Conservation (phyloP, 2,329 filamentous ascomycete species). For the Xylariales sp. region DNA sequence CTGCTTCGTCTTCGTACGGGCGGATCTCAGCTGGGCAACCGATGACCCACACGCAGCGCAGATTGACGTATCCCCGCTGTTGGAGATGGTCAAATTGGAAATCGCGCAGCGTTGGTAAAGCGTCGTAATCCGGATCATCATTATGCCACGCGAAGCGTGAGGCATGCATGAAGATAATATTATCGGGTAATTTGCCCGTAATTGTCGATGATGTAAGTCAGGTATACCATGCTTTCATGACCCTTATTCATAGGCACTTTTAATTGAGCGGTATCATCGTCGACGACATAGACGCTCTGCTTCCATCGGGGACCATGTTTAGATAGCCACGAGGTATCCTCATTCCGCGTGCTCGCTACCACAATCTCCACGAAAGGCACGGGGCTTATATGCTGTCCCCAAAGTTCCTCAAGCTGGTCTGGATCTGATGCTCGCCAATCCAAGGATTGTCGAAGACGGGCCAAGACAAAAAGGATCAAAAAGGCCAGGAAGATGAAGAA, state of each 20-base stretch:
- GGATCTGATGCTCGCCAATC: no score
- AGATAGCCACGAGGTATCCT: no score
- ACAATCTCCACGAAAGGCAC: no score
- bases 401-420: no score
- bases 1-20: constrained; percentile 31
- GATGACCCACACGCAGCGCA: constrained; percentile 55
- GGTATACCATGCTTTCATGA: constrained; percentile 48
- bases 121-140: constrained; percentile 50
- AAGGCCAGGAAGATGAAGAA: no score
- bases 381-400: no score
- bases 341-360: no score
- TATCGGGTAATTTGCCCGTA: constrained; percentile 41
- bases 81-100: constrained; percentile 46
- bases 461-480: no score
- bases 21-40: constrained; percentile 49
- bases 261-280: constrained; percentile 40
- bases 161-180: constrained; percentile 43
- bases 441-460: no score
- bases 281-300: constrained; percentile 50
- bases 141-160: constrained; percentile 49
- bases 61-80: constrained; percentile 53
- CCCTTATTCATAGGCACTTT: constrained; percentile 48
- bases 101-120: constrained; percentile 42
- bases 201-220: constrained; percentile 46
- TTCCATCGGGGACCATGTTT: no score